A percentile compares a stretch with the other conserved stretches of the same genome.
phyloP scores from a whole-genome alignment of 202 grass and related monocot genomes.

The Thinopyrum obtusiflorum region DNA sequence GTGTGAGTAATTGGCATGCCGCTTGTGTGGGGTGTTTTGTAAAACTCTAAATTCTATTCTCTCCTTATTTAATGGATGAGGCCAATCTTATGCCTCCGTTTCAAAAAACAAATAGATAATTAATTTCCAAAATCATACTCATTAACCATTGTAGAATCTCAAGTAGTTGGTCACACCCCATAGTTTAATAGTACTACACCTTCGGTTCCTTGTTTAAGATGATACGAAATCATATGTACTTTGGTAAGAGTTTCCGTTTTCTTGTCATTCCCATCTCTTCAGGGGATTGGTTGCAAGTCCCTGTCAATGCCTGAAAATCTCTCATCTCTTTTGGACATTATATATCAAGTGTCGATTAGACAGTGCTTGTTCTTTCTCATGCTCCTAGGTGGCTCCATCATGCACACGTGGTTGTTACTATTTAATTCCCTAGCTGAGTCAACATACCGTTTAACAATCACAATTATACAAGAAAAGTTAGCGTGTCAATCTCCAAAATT shows the following conservation, averaged over 20 bases:
- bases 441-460: conserved; percentile 28
- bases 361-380: neutral
- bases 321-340: conserved; percentile 37
- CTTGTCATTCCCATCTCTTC: conserved; percentile 36
- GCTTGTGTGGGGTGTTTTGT: no score
- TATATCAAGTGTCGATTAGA: conserved; percentile 14
- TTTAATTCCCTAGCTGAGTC: neutral
- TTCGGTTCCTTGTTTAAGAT: conserved; percentile 35
- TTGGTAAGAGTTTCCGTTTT: conserved; percentile 43
- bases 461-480: neutral
- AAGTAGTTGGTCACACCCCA: conserved; percentile 8
- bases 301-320: conserved; percentile 19
- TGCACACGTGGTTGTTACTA: neutral
- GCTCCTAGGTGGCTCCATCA: conserved; percentile 28
- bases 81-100: no score
- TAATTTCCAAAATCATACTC: neutral
- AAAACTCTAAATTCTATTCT: no score
- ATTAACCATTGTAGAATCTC: conserved; percentile 4
- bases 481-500: neutral
- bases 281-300: conserved; percentile 35
- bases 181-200: conserved; percentile 7
- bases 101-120: neutral
- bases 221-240: conserved; percentile 41
- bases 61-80: no score
- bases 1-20: no score